Percentiles rank a stretch among this genome's conserved stretches.
Conservation (phyloP, 306 rosid species). For the Vigna unguiculata region DNA sequence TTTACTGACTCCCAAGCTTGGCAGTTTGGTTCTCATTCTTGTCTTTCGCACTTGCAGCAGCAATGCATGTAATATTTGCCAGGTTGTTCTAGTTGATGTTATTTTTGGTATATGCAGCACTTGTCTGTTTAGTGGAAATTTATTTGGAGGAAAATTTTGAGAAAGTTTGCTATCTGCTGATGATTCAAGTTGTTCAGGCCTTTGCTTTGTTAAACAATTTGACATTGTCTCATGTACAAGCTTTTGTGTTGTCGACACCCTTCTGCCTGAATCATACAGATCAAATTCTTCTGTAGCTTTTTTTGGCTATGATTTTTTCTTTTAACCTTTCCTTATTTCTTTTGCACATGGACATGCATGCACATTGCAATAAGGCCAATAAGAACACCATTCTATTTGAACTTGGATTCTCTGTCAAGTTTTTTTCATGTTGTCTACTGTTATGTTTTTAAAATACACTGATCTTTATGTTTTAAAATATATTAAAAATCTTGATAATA, state of each 20-base stretch:
- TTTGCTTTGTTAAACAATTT: constrained; percentile 56
- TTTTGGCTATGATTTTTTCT: neutral
- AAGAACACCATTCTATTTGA: too few relatives aligned
- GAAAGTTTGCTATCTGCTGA: constrained; percentile 41
- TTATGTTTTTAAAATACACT: too few relatives aligned
- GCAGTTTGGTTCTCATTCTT: constrained; percentile 61
- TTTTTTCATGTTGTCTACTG: too few relatives aligned
- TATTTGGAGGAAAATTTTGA: constrained; percentile 58
- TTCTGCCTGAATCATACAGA: constrained; percentile 10
- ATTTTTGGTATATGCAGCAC: constrained; percentile 56
- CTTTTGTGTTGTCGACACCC: constrained; percentile 52
- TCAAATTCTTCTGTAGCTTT: constrained; percentile 35
- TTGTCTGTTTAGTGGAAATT: constrained; percentile 53
- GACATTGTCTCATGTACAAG: constrained; percentile 50
- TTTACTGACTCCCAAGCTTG: constrained; percentile 57
- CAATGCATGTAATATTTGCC: constrained; percentile 70
- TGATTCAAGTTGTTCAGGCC: constrained; percentile 49
- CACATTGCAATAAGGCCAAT: neutral
- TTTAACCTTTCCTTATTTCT: neutral
- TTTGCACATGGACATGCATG: neutral
- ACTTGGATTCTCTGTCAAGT: too few relatives aligned
- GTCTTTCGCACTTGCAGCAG: constrained; percentile 63
- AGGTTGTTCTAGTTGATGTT: constrained; percentile 58
- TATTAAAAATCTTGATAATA: too few relatives aligned
- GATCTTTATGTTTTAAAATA: too few relatives aligned